Evolutionary conservation across 352 stramenopile species (phyloP).

Genomic region (Pythium volutum): DNA sequence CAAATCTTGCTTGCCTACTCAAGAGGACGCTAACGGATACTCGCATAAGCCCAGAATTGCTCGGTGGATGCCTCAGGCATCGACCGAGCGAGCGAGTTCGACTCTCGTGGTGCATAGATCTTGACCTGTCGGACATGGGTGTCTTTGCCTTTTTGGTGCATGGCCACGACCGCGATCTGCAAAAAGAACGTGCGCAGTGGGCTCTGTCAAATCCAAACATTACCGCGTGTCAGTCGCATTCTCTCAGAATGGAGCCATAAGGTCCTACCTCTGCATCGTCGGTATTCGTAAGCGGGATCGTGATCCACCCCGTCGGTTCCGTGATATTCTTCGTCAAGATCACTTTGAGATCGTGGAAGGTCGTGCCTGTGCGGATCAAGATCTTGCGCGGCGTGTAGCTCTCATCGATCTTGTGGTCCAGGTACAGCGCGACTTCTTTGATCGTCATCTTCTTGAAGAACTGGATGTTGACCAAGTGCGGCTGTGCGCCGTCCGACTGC

Average conservation of each 20-base stretch:
- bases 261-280: slow-evolving; percentile 43
- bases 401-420: slow-evolving; percentile 98
- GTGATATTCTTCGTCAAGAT: slow-evolving; percentile 90
- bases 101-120: slow-evolving; percentile 82
- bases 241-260: not conserved
- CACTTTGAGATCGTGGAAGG: slow-evolving; percentile 95
- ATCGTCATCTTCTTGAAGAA: slow-evolving; percentile 95
- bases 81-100: slow-evolving; percentile 45
- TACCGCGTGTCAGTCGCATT: not conserved
- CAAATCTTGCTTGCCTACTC: too few relatives aligned
- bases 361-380: slow-evolving; percentile 90
- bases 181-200: slow-evolving; percentile 92
- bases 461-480: slow-evolving; percentile 97
- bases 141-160: slow-evolving; percentile 98
- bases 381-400: slow-evolving; percentile 98
- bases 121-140: slow-evolving; percentile 95
- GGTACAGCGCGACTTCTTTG: slow-evolving; percentile 93
- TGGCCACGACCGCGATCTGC: slow-evolving; percentile 94
- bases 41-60: slow-evolving; percentile 66
- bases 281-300: slow-evolving; percentile 75
- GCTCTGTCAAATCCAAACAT: slow-evolving; percentile 17
- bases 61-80: slow-evolving; percentile 57
- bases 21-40: slow-evolving; percentile 37
- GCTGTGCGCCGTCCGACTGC: slow-evolving; percentile 93
- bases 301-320: slow-evolving; percentile 94